Evolutionary conservation across 1,284 basidiomycete species (phyloP).

Genomic region (Pseudozyma sp.): DNA sequence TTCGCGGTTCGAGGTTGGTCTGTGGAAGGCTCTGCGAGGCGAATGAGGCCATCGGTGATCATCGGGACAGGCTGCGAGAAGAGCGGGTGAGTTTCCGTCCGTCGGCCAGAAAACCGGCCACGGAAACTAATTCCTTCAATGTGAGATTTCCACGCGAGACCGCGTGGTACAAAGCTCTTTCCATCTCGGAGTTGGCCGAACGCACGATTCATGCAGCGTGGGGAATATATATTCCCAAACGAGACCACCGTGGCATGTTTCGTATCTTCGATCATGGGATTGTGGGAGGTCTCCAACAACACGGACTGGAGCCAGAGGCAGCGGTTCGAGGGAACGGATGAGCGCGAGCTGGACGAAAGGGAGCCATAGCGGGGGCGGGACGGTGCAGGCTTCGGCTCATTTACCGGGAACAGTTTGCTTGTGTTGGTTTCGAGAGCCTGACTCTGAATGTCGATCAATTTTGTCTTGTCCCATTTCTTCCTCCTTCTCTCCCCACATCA

Average conservation of each 20-base stretch:
- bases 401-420: conserved; percentile 1
- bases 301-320: no score
- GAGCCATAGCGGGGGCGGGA: background rate
- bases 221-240: no score
- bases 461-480: background rate
- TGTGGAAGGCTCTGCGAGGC: no score
- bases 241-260: no score
- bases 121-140: background rate
- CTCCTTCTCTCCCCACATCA: conserved; percentile 1
- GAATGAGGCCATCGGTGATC: background rate
- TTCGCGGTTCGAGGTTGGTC: no score
- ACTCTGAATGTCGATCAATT: background rate
- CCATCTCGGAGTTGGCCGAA: conserved; percentile 38
- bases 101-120: conserved; percentile 13
- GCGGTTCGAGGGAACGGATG: no score
- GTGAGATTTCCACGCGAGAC: background rate
- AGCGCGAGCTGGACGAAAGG: background rate
- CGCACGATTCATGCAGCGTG: no score
- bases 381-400: conserved; percentile 7
- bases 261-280: no score
- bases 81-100: conserved; percentile 35
- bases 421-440: background rate
- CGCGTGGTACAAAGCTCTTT: no score
- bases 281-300: no score
- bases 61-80: background rate